Evolutionary conservation across 306 rosid genomes (phyloP), one percentile per base, ranked within the genome.

Genomic region (Rosa chinensis): DNA sequence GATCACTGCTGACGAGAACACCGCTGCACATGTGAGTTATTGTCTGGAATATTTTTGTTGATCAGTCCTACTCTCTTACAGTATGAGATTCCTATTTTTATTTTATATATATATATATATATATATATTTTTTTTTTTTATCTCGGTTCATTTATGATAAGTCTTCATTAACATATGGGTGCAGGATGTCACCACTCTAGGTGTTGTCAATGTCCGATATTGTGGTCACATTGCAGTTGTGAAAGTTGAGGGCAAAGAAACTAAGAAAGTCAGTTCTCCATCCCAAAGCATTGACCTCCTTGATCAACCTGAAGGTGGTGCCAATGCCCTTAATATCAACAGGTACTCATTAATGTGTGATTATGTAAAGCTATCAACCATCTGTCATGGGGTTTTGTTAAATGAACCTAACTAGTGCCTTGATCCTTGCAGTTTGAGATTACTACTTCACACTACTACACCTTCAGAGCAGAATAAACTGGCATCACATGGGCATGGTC

Each of bases 1-100:
- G 81, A 95, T 95, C 79, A 95, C 97, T 28, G 99, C 99, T 67
- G 99, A 95, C 80, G 99, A 95, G 87, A 95, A 92, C 85, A 95
- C 98, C 47, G 98, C 97, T 75, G 96, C 99, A 69, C 98, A 95
- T 75, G 99, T 95, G 91, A 80, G 98, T 80, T 75, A 44, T 37
- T 82, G 82, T 80, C 17, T 61, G 50, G 78, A 69, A 81, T 76
- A 76, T 72, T 77, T 56, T 66, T 18, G 80, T 21, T 76, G 78
- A 68, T 73, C 70, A 70, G 63, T 77, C 50, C 39, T 78, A 40
- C 20, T 45, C 50, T 78, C 42, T 73, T 61, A 59, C 42, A 45
- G 4, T 59, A 47, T 77, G n/a, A 1, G 25, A 20, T 77, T 77
- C n/a, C 16, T 25, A 67, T 35, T 39, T 4, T 83, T 62, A 58